phyloP scores from a whole-genome alignment of 1,284 basidiomycete species.

The Sporisorium exsertum region DNA sequence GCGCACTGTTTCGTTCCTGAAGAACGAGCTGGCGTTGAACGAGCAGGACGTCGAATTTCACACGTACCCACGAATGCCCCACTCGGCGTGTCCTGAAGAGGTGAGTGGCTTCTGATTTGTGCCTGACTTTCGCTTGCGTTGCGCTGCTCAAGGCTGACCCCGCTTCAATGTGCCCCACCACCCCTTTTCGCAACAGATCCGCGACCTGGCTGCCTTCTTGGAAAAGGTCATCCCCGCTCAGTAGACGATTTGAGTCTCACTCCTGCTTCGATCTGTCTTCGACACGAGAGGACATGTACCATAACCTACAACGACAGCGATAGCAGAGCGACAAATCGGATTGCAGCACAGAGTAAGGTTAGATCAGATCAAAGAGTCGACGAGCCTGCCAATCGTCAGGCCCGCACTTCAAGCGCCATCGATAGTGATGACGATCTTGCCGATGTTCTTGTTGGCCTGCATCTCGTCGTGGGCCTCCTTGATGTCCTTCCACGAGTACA shows the following conservation, averaged over 20 bases:
- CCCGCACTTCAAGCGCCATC: conserved; percentile 23
- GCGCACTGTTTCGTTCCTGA: conserved; percentile 51
- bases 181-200: conserved; percentile 28
- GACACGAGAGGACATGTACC: conserved; percentile 5
- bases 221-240: conserved; percentile 55
- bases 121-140: not conserved
- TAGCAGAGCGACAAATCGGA: not conserved
- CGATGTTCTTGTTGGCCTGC: conserved; percentile 81
- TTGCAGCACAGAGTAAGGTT: not conserved
- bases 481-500: conserved; percentile 85
- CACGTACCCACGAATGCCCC: conserved; percentile 63
- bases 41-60: conserved; percentile 53
- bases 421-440: conserved; percentile 70
- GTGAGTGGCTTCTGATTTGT: conserved; percentile 15
- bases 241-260: conserved; percentile 1
- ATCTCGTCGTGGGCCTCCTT: conserved; percentile 86
- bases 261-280: not conserved
- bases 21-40: conserved; percentile 50
- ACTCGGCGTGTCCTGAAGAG: conserved; percentile 66
- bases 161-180: not conserved
- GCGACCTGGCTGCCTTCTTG: conserved; percentile 54
- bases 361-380: not conserved
- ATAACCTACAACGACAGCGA: conserved; percentile 10
- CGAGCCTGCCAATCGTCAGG: not conserved
- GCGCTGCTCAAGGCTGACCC: conserved; percentile 1